Conservation (phyloP, 768 basidiomycete genomes). For the Suillus weaverae region DNA sequence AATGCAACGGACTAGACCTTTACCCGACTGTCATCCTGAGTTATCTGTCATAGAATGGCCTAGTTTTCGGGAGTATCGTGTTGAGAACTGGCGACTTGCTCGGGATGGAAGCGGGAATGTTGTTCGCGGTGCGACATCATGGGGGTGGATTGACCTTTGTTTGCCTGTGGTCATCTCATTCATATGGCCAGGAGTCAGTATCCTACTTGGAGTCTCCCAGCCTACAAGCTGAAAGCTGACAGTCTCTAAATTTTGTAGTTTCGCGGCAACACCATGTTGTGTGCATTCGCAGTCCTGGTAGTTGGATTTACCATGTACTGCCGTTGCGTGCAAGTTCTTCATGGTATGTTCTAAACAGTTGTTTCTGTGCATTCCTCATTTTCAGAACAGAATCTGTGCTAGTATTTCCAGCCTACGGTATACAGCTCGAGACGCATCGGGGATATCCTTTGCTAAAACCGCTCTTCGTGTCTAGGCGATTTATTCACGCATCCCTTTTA, state of each 20-base stretch:
- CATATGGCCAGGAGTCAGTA: slow-evolving; percentile 34
- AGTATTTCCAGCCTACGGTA: slow-evolving; percentile 62
- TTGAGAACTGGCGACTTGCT: slow-evolving; percentile 52
- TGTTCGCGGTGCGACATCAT: slow-evolving; percentile 29
- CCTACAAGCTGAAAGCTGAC: slow-evolving; percentile 14
- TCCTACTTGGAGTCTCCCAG: background rate
- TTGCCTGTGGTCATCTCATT: slow-evolving; percentile 32
- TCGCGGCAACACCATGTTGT: slow-evolving; percentile 14
- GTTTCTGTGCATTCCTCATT: slow-evolving; percentile 2
- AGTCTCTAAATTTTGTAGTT: slow-evolving; percentile 18
- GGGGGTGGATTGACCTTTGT: slow-evolving; percentile 40
- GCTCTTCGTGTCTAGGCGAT: slow-evolving; percentile 42
- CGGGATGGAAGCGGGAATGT: slow-evolving; percentile 41
- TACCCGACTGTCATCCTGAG: slow-evolving; percentile 48
- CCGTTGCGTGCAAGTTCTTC: slow-evolving; percentile 46
- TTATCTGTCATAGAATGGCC: slow-evolving; percentile 46
- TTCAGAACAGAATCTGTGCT: slow-evolving; percentile 63
- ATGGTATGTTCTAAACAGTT: slow-evolving; percentile 37
- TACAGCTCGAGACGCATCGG: slow-evolving; percentile 72
- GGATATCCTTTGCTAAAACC: slow-evolving; percentile 46
- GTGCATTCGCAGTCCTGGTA: slow-evolving; percentile 15
- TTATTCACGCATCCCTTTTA: slow-evolving; percentile 57
- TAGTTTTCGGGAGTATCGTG: slow-evolving; percentile 58
- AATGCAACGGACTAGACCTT: slow-evolving; percentile 39
- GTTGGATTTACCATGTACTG: slow-evolving; percentile 30